phyloP scores from a whole-genome alignment of 345 rosid species.

The Eucalyptus polybractea region DNA sequence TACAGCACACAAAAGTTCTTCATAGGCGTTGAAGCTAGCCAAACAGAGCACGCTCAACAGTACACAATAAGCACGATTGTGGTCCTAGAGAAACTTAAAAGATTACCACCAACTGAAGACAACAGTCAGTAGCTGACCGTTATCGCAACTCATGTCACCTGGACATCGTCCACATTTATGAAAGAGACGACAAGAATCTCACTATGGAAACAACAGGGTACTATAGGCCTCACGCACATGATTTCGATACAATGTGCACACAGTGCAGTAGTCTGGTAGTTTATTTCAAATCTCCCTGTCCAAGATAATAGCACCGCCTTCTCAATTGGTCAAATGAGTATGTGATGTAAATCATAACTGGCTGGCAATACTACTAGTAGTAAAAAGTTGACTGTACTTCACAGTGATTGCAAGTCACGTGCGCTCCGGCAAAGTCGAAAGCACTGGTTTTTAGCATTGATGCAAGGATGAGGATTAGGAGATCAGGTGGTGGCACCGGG shows the following conservation, averaged over 20 bases:
- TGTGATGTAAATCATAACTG: background rate
- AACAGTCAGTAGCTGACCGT: accelerated
- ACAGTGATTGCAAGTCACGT: background rate
- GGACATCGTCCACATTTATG: background rate
- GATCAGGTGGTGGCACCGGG: background rate
- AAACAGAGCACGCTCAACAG: background rate
- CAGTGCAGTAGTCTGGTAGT: background rate
- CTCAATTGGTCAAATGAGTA: background rate
- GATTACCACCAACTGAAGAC: background rate
- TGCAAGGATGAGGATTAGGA: background rate
- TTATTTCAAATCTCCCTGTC: background rate
- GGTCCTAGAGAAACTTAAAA: background rate
- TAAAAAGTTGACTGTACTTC: background rate
- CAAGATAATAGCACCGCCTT: background rate
- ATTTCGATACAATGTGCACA: background rate
- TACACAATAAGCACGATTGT: background rate
- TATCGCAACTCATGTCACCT: background rate
- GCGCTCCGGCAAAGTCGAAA: background rate
- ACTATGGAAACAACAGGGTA: background rate
- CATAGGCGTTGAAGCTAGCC: background rate
- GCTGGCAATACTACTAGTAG: background rate
- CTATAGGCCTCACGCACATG: background rate
- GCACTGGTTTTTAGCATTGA: background rate
- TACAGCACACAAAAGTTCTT: background rate
- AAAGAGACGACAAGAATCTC: background rate